phyloP scores from a whole-genome alignment of 495 filamentous ascomycete genomes.

The Aspergillus heteromorphus region DNA sequence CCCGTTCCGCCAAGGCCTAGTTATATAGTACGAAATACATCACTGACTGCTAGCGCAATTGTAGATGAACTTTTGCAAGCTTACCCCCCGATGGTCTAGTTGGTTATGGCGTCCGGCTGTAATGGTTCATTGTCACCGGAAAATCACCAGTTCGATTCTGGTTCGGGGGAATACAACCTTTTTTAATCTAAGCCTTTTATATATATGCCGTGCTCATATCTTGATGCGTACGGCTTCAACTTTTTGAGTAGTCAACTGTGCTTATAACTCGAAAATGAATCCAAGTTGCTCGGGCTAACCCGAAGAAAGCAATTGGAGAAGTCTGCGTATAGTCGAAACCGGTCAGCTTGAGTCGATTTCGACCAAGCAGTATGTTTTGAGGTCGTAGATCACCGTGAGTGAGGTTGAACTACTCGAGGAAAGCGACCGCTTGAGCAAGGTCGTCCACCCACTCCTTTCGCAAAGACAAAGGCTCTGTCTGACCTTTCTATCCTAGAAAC shows the following conservation, averaged over 20 bases:
- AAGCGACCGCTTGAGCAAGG: constrained; percentile 34
- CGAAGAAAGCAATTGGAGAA: constrained; percentile 19
- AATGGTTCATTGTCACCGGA: no score
- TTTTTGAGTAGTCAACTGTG: background rate
- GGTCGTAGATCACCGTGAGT: constrained; percentile 31
- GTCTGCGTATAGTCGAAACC: constrained; percentile 27
- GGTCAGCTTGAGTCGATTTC: constrained; percentile 20
- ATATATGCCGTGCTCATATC: no score
- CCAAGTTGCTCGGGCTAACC: constrained; percentile 14
- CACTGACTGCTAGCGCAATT: no score
- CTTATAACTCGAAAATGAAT: constrained; percentile 13
- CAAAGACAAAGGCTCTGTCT: constrained; percentile 29
- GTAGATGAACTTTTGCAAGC: no score
- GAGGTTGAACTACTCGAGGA: constrained; percentile 33
- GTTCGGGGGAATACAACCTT: no score
- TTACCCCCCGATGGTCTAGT: no score
- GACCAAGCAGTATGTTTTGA: constrained; percentile 26
- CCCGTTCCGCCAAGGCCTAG: no score
- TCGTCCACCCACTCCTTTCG: constrained; percentile 37
- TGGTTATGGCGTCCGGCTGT: no score
- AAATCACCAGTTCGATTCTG: no score
- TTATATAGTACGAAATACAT: no score
- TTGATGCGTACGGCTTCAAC: no score
- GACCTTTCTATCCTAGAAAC: constrained; percentile 27
- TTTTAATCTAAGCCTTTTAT: no score